These are phyloP conservation scores for Melampsora occidentalis DNA, from an alignment of 1,284 basidiomycete genomes.

Conservation along the genomic window DNA sequence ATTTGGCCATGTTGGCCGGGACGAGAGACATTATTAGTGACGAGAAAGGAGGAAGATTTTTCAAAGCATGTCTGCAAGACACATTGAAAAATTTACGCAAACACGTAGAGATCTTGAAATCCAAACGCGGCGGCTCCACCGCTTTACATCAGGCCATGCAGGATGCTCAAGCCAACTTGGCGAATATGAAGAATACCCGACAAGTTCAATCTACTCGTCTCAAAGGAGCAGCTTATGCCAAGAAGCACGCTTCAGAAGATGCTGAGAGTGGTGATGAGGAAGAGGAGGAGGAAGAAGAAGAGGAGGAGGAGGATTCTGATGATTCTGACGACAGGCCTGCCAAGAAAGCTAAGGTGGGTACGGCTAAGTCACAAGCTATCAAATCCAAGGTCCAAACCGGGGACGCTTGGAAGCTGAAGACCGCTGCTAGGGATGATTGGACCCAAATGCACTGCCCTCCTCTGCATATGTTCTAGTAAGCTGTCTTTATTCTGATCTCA, in stretches of 20 bases:
- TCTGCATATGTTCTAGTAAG: constrained; percentile 72
- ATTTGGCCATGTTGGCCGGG: constrained; percentile 57
- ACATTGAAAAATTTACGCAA: constrained; percentile 62
- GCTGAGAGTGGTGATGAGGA: constrained; percentile 8
- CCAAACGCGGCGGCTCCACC: constrained; percentile 64
- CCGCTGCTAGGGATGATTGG: constrained; percentile 66
- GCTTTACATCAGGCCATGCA: constrained; percentile 47
- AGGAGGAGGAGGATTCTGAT: neutral
- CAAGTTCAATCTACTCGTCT: constrained; percentile 28
- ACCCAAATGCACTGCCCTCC: constrained; percentile 74
- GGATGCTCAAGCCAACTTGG: constrained; percentile 21
- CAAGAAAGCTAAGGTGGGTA: constrained; percentile 41
- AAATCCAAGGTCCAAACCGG: constrained; percentile 54
- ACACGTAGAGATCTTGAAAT: constrained; percentile 66
- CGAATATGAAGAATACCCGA: constrained; percentile 5
- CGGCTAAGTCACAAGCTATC: constrained; percentile 57
- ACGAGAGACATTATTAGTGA: constrained; percentile 59
- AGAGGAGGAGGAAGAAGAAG: constrained; percentile 20
- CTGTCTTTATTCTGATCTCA: neutral
- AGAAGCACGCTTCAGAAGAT: constrained; percentile 21
- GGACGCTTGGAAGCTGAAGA: constrained; percentile 77
- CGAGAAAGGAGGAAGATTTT: constrained; percentile 72
- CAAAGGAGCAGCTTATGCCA: constrained; percentile 38
- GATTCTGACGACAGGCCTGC: constrained; percentile 16
- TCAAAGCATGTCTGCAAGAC: constrained; percentile 71